Conservation (phyloP, 1,284 basidiomycete genomes). For the Agaricales sp. region DNA sequence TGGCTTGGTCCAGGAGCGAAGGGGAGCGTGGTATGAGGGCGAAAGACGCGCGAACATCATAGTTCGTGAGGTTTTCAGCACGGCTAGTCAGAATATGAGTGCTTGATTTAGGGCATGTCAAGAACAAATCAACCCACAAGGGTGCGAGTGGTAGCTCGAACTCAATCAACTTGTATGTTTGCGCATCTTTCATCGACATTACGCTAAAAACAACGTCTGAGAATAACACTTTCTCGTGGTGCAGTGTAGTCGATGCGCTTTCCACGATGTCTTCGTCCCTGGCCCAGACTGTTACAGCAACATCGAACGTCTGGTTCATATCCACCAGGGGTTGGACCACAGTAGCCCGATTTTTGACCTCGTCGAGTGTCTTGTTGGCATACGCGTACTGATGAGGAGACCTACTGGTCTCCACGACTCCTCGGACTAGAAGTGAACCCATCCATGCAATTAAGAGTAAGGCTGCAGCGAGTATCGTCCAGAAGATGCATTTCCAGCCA, state of each 20-base stretch:
- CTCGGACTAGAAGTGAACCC: too few relatives aligned
- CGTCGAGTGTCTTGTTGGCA: conserved; percentile 14
- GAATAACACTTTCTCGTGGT: conserved; percentile 20
- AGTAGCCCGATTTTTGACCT: conserved; percentile 12
- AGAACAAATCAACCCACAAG: conserved; percentile 17
- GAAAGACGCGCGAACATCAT: conserved; percentile 23
- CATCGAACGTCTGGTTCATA: conserved; percentile 18
- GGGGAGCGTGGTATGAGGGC: conserved; percentile 20
- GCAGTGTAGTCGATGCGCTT: conserved; percentile 7
- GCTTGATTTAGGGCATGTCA: neutral
- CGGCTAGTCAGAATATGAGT: conserved; percentile 10
- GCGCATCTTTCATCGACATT: conserved; percentile 18
- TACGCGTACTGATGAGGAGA: too few relatives aligned
- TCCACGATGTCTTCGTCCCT: conserved; percentile 8
- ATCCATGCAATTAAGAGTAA: too few relatives aligned
- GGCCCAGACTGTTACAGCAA: conserved; percentile 22
- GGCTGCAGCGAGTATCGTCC: too few relatives aligned
- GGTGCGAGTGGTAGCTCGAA: conserved; percentile 19
- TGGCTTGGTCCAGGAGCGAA: conserved; percentile 18
- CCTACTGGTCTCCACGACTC: too few relatives aligned
- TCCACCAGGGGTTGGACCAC: conserved; percentile 24
- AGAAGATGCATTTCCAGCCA: too few relatives aligned
- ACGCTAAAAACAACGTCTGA: conserved; percentile 21
- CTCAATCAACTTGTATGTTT: conserved; percentile 14
- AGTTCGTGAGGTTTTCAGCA: conserved; percentile 15